These are phyloP conservation scores for Penicillium sp. DNA, from an alignment of 2,329 filamentous ascomycete genomes.

Conservation along the genomic window DNA sequence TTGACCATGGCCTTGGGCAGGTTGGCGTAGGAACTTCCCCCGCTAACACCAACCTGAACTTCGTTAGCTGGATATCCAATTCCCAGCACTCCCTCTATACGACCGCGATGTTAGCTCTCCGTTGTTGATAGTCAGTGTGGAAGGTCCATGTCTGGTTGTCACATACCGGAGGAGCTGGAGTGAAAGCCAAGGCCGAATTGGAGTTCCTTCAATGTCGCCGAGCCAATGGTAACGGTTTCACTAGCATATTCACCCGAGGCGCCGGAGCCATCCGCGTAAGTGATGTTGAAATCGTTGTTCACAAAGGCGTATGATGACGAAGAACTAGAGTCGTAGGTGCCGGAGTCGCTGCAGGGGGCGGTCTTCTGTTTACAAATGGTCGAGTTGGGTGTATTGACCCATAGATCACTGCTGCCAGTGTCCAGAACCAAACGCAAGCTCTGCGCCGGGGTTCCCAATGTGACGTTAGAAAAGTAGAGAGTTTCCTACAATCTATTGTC, in stretches of 20 bases:
- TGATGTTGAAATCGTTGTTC: constrained; percentile 81
- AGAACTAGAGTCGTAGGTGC: constrained; percentile 59
- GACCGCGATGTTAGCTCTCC: neutral
- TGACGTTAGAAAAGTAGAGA: constrained; percentile 65
- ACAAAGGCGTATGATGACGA: constrained; percentile 80
- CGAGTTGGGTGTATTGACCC: constrained; percentile 63
- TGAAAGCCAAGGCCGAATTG: constrained; percentile 66
- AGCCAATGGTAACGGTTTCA: constrained; percentile 69
- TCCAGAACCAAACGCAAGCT: constrained; percentile 63
- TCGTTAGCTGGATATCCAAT: constrained; percentile 85
- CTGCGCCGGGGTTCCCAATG: constrained; percentile 64
- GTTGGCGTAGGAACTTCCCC: constrained; percentile 67
- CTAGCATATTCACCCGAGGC: constrained; percentile 80
- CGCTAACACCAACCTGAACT: constrained; percentile 56
- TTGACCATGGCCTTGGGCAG: constrained; percentile 69
- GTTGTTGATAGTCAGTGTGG: neutral
- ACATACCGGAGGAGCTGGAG: constrained; percentile 56
- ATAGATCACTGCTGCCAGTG: constrained; percentile 68
- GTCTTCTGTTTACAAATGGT: constrained; percentile 50
- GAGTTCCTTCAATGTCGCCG: constrained; percentile 55
- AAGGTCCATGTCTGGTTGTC: neutral
- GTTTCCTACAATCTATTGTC: constrained; percentile 48
- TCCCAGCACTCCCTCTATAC: constrained; percentile 75
- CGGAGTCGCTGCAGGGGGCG: constrained; percentile 54
- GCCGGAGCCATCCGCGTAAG: constrained; percentile 81